Conservation (phyloP, 257 asterid genomes). For the Jasminum sambac region DNA sequence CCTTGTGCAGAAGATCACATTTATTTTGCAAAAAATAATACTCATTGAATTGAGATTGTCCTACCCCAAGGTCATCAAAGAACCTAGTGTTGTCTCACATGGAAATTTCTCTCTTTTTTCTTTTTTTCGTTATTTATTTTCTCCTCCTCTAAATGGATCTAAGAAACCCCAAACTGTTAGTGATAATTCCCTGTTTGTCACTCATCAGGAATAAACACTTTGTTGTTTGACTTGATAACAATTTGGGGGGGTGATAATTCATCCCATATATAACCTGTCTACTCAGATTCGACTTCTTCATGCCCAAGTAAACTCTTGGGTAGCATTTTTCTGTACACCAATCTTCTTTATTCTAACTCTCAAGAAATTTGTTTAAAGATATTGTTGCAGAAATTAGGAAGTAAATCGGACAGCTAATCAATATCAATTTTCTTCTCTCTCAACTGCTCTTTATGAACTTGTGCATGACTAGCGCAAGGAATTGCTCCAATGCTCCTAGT, state of each 20-base stretch:
- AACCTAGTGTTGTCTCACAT: background rate
- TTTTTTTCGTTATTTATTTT: too few relatives aligned
- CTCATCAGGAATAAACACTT: background rate
- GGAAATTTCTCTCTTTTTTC: background rate
- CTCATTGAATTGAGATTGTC: background rate
- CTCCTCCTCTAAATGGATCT: background rate
- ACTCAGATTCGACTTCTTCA: background rate
- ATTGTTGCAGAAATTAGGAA: background rate
- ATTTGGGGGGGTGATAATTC: background rate
- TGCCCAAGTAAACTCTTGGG: background rate
- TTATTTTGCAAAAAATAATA: background rate
- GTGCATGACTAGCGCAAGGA: slow-evolving; percentile 6
- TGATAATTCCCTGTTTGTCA: background rate
- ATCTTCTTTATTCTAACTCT: background rate
- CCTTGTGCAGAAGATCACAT: background rate
- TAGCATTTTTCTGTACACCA: background rate
- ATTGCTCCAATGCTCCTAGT: background rate
- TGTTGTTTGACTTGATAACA: background rate
- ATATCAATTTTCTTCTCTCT: background rate
- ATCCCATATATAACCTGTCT: background rate
- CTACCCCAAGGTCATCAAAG: background rate
- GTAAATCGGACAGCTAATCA: background rate
- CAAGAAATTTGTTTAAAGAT: background rate
- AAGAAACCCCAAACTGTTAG: background rate
- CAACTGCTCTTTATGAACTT: background rate